Evolutionary conservation across 164 flowering plant genomes (phyloP).

Genomic region (Tetrastigma voinierianum): DNA sequence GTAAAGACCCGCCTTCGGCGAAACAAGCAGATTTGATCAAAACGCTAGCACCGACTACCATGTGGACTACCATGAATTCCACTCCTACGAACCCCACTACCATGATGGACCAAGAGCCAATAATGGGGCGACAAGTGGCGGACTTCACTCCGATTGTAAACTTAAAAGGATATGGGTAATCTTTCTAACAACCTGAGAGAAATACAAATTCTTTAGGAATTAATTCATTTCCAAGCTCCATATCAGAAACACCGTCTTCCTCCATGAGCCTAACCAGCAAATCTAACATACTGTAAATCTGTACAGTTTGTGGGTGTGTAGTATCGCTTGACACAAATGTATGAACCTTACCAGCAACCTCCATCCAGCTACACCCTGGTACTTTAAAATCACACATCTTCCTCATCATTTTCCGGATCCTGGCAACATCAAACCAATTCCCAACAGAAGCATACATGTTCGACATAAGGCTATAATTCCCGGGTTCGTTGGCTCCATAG

Average conservation of each 20-base stretch:
- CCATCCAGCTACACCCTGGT: conserved; percentile 70
- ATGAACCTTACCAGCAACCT: conserved; percentile 37
- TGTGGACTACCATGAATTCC: too few relatives aligned
- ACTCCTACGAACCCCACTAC: too few relatives aligned
- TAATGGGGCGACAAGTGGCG: too few relatives aligned
- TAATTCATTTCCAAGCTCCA: too few relatives aligned
- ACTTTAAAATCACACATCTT: conserved; percentile 32
- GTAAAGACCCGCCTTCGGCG: too few relatives aligned
- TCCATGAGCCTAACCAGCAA: conserved; percentile 25
- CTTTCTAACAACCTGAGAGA: too few relatives aligned
- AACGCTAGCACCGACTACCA: too few relatives aligned
- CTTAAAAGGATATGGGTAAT: too few relatives aligned
- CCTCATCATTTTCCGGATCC: conserved; percentile 42
- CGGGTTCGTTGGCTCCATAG: conserved; percentile 48
- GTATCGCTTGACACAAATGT: conserved; percentile 38
- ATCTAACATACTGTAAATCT: conserved; percentile 30
- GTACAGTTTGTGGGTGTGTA: conserved; percentile 31
- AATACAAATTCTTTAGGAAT: too few relatives aligned
- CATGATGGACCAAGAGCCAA: too few relatives aligned
- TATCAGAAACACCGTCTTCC: conserved; percentile 2
- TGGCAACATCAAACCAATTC: conserved; percentile 52
- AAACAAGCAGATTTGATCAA: too few relatives aligned
- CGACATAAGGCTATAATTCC: conserved; percentile 49
- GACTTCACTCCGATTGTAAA: too few relatives aligned
- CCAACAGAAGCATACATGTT: conserved; percentile 55